Conservation (phyloP, 2,329 filamentous ascomycete genomes). For the Karstenula rhodostoma region DNA sequence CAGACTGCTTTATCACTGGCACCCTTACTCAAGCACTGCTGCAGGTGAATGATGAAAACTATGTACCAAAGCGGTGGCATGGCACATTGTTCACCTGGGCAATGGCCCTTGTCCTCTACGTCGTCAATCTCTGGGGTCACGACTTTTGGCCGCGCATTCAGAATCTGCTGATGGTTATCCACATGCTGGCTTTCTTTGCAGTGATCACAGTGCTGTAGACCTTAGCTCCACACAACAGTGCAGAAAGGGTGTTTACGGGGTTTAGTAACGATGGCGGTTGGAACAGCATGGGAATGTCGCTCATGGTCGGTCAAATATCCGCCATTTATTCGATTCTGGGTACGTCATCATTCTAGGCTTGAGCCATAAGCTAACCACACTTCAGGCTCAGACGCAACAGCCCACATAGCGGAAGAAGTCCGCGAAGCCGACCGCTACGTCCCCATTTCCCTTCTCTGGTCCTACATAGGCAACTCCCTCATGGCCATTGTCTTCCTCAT, state of each 20-base stretch:
- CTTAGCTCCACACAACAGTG: constrained; percentile 39
- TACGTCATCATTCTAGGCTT: neutral
- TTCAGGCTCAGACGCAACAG: constrained; percentile 43
- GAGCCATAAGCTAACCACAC: neutral
- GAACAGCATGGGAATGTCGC: constrained; percentile 47
- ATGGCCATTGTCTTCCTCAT: constrained; percentile 48
- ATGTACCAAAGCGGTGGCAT: constrained; percentile 56
- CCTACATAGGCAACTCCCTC: constrained; percentile 50
- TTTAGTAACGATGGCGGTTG: constrained; percentile 51
- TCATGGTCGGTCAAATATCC: constrained; percentile 54
- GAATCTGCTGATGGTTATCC: constrained; percentile 48
- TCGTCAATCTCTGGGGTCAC: constrained; percentile 51
- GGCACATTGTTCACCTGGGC: constrained; percentile 59
- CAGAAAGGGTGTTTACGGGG: constrained; percentile 41
- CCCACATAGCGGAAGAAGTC: constrained; percentile 56
- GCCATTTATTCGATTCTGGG: constrained; percentile 39
- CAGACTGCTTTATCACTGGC: constrained; percentile 57
- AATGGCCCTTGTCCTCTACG: constrained; percentile 53
- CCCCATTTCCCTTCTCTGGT: constrained; percentile 52
- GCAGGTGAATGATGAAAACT: constrained; percentile 54
- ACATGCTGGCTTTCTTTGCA: constrained; percentile 56
- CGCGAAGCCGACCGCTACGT: constrained; percentile 48
- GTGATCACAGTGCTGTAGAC: constrained; percentile 52
- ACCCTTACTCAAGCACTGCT: constrained; percentile 57
- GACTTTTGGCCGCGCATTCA: constrained; percentile 45